These are phyloP conservation scores for Penicillium sp. DNA, from an alignment of 2,329 filamentous ascomycete genomes.

Conservation along the genomic window DNA sequence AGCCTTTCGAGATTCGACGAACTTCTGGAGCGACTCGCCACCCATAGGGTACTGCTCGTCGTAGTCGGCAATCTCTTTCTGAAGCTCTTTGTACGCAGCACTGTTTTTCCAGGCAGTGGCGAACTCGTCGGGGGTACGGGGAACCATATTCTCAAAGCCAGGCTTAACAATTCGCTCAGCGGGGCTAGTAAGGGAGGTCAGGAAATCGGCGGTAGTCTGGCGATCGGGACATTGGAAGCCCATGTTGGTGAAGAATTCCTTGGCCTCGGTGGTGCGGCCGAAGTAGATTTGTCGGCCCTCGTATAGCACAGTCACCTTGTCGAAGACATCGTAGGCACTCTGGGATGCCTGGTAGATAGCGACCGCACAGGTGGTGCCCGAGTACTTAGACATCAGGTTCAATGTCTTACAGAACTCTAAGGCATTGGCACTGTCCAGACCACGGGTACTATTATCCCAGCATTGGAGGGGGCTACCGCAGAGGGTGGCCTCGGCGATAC, in stretches of 20 bases:
- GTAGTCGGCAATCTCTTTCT: conserved; percentile 46
- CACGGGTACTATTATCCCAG: conserved; percentile 52
- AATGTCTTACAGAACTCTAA: conserved; percentile 57
- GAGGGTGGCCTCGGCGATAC: conserved; percentile 55
- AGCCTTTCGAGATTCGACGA: conserved; percentile 42
- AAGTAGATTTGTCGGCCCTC: conserved; percentile 77
- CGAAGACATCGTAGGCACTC: conserved; percentile 59
- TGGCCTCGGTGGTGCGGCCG: conserved; percentile 61
- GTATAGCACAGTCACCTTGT: conserved; percentile 71
- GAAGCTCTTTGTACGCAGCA: conserved; percentile 43
- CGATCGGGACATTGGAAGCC: conserved; percentile 68
- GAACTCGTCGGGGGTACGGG: conserved; percentile 69
- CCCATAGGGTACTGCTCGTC: conserved; percentile 44
- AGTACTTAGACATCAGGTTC: conserved; percentile 50
- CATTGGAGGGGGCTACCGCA: conserved; percentile 48
- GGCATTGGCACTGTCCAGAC: conserved; percentile 55
- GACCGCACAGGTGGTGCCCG: conserved; percentile 52
- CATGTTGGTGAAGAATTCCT: conserved; percentile 64
- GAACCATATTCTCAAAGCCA: conserved; percentile 63
- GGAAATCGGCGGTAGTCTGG: conserved; percentile 69
- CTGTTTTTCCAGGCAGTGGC: conserved; percentile 57
- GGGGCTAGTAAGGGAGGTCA: conserved; percentile 68
- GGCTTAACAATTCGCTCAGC: conserved; percentile 56
- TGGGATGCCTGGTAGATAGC: conserved; percentile 56
- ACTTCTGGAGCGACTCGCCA: conserved; percentile 41